Conservation (phyloP, 352 stramenopile species). For the Pythium apleroticum region DNA sequence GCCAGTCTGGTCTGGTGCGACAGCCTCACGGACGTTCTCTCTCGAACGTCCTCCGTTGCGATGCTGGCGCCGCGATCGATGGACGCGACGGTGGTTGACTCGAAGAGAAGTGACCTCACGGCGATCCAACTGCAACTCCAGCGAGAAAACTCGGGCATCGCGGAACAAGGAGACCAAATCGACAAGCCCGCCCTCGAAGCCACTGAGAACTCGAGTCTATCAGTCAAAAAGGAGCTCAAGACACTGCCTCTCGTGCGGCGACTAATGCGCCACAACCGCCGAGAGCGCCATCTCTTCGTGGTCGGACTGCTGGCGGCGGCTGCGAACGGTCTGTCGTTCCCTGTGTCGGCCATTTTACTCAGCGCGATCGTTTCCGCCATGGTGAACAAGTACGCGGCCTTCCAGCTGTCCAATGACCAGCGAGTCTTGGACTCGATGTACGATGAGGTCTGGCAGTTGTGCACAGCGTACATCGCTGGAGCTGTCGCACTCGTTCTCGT, state of each 20-base stretch:
- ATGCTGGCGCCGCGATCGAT: slow-evolving; percentile 16
- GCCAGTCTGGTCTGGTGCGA: slow-evolving; percentile 28
- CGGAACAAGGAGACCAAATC: not conserved
- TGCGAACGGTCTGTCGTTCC: slow-evolving; percentile 36
- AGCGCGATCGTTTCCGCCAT: slow-evolving; percentile 48
- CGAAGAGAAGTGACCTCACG: slow-evolving; percentile 18
- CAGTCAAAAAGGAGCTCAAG: not conserved
- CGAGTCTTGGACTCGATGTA: slow-evolving; percentile 36
- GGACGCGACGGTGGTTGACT: slow-evolving; percentile 3
- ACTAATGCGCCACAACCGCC: slow-evolving; percentile 6
- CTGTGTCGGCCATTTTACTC: slow-evolving; percentile 37
- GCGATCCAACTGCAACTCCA: not conserved
- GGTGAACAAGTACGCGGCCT: slow-evolving; percentile 45
- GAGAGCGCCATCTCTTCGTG: slow-evolving; percentile 10
- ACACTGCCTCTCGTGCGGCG: slow-evolving; percentile 6
- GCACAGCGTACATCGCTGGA: slow-evolving; percentile 34
- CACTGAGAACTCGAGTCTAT: not conserved
- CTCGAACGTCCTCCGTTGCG: slow-evolving; percentile 18
- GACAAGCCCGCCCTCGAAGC: not conserved
- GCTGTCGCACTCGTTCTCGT: slow-evolving; percentile 32
- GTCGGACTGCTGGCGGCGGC: slow-evolving; percentile 17
- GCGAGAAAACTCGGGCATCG: not conserved
- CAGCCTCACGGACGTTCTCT: slow-evolving; percentile 19
- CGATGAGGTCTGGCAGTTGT: slow-evolving; percentile 31
- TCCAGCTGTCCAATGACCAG: slow-evolving; percentile 27